These are phyloP conservation scores for Isochrysis galbana DNA, from an alignment of 78 protist genomes.

Conservation along the genomic window DNA sequence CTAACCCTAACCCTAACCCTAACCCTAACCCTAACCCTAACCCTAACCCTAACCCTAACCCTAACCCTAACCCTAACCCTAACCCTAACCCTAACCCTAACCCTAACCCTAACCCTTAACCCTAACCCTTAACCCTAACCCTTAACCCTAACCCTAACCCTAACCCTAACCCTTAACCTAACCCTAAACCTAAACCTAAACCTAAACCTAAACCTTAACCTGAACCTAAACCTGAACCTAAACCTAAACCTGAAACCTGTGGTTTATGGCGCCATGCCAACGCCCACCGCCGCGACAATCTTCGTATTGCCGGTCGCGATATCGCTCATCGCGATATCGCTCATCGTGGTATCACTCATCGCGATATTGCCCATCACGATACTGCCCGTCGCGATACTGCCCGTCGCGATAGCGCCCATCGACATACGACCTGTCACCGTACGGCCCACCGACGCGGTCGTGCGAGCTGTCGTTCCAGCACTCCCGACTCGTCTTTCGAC, in stretches of 20 bases:
- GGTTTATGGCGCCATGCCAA: too few species aligned
- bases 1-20: slow-evolving; percentile 48
- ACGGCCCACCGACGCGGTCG: too few species aligned
- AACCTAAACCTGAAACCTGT: slow-evolving; percentile 50
- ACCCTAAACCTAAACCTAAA: slow-evolving; percentile 5
- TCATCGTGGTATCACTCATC: too few species aligned
- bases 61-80: slow-evolving; percentile 54
- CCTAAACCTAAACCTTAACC: slow-evolving; percentile 1
- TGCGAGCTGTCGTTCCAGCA: too few species aligned
- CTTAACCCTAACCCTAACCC: slow-evolving; percentile 23
- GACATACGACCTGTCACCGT: too few species aligned
- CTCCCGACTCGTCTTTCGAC: too few species aligned
- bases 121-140: slow-evolving; percentile 23
- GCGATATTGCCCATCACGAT: too few species aligned
- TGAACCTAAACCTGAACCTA: not conserved
- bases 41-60: slow-evolving; percentile 50
- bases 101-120: slow-evolving; percentile 38
- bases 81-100: slow-evolving; percentile 57
- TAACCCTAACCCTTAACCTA: slow-evolving; percentile 13
- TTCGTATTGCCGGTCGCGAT: too few species aligned
- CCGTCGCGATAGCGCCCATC: too few species aligned
- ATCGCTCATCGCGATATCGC: too few species aligned
- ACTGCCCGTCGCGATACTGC: too few species aligned
- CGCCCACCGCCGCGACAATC: too few species aligned
- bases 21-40: slow-evolving; percentile 45